Conservation (phyloP, 768 basidiomycete species). For the Amanita subjunquillea region DNA sequence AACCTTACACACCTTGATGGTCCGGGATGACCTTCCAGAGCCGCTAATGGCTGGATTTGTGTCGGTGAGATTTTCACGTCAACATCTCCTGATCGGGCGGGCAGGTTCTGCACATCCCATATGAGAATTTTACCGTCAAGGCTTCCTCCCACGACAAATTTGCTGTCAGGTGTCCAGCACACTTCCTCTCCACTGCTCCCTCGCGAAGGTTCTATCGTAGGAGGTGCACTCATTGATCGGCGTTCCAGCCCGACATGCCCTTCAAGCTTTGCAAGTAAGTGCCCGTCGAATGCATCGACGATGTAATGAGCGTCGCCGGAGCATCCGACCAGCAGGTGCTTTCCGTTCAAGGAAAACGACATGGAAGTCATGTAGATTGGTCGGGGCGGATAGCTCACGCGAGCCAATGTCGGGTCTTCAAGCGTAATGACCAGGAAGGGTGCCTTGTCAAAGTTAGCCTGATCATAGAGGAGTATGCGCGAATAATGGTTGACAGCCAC, state of each 20-base stretch:
- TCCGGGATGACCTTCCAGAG: constrained; percentile 72
- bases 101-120: constrained; percentile 76
- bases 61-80: constrained; percentile 45
- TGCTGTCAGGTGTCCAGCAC: constrained; percentile 90
- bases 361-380: constrained; percentile 87
- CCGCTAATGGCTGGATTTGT: constrained; percentile 29
- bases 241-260: constrained; percentile 81
- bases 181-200: constrained; percentile 92
- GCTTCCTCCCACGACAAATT: constrained; percentile 79
- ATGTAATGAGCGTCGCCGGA: constrained; percentile 90
- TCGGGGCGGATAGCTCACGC: constrained; percentile 78
- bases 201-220: constrained; percentile 55
- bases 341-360: constrained; percentile 83
- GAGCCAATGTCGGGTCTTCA: constrained; percentile 67
- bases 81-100: constrained; percentile 36
- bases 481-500: constrained; percentile 77
- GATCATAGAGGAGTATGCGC: constrained; percentile 79
- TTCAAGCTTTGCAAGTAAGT: constrained; percentile 74
- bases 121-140: constrained; percentile 76
- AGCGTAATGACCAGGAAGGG: constrained; percentile 82
- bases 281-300: constrained; percentile 83
- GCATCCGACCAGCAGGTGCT: constrained; percentile 86
- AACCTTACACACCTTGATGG: constrained; percentile 81
- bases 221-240: constrained; percentile 36
- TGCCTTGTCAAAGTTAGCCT: constrained; percentile 79